Base-by-base conservation (phyloP, 2,329 filamentous ascomycete genomes). In the Fusarium sp. region DNA sequence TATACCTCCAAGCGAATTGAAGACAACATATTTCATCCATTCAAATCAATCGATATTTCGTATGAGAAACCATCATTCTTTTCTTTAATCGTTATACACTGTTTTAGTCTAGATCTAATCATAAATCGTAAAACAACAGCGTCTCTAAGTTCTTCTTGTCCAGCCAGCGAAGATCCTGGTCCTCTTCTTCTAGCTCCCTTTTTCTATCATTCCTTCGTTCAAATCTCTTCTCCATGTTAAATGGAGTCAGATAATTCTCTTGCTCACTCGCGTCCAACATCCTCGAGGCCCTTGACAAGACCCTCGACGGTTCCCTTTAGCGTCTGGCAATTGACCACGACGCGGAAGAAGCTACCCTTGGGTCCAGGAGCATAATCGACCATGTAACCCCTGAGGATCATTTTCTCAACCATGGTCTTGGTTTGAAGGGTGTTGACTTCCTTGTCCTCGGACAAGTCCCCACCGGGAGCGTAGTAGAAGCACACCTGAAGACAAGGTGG, bases 401-500 rank as follows among this genome's bases (percentile, higher is more conserved):
- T 80, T 74, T 78, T 83, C 59, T 81, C 79, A 2, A 86, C 88
- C 78, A 90, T 88, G 10, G 75, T 79, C 74, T 84, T 83, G 35
- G 89, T 90, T 45, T 84, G 81, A 45, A 80, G 77, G 35, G 88
- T 89, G 77, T 90, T 91, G 62, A 80, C 82, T 40, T 81, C 82
- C 7, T 80, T 73, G 18, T 85, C 82, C 0, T 81, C 81, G 0
- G 82, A 76, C 50, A 93, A 72, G 66, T 82, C 77, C 3, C 91
- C 89, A 1, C 73, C 73, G 0, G 90, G 90, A 0, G 92, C 90
- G 78, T 93, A 95, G 82, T 98, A 98, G 82, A 98, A 98, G 85
- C 96, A 98, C 24, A 98, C 93, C 84, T 98, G 96, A 80, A 98
- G 85, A 83, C 96, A 98, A 1, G 94, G 94, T 56, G 95, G 92